Percentiles rank a stretch among this genome's conserved stretches.
Evolutionary conservation across 805 yeast genomes (phyloP).

Genomic region (Candida orba): DNA sequence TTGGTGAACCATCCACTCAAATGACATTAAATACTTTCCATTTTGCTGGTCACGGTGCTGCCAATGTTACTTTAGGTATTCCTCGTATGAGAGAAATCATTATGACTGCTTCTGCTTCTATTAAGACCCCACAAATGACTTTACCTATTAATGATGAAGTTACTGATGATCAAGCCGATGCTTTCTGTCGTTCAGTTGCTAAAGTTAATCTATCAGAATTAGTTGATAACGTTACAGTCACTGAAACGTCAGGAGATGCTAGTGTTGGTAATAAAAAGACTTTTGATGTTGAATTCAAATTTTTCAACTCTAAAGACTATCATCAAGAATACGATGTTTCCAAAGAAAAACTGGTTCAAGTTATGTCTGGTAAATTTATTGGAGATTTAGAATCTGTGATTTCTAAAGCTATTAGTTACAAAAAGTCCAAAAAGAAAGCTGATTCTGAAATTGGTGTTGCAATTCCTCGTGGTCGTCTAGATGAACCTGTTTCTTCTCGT

Average conservation of each 20-base stretch:
- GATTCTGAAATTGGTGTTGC: constrained; percentile 51
- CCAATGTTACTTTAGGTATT: constrained; percentile 97
- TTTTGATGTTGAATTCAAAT: constrained; percentile 65
- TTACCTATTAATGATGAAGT: constrained; percentile 79
- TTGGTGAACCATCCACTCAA: constrained; percentile 99
- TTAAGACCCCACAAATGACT: constrained; percentile 98
- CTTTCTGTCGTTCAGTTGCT: constrained; percentile 86
- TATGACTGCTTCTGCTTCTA: constrained; percentile 95
- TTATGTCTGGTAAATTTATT: constrained; percentile 61
- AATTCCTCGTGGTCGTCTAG: constrained; percentile 44
- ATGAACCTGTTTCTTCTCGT: constrained; percentile 25
- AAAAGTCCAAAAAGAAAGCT: too few relatives aligned
- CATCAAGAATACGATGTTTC: constrained; percentile 83
- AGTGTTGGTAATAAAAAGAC: constrained; percentile 30
- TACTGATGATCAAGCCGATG: constrained; percentile 79
- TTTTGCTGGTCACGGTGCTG: constrained; percentile 99
- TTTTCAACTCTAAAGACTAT: constrained; percentile 73
- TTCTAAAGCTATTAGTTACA: constrained; percentile 51
- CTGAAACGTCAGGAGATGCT: constrained; percentile 76
- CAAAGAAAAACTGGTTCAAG: constrained; percentile 67
- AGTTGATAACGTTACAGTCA: constrained; percentile 74
- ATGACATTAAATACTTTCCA: constrained; percentile 97
- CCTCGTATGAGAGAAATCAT: constrained; percentile 99
- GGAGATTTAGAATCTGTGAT: constrained; percentile 64
- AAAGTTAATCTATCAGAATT: constrained; percentile 82